Conservation (phyloP, 495 filamentous ascomycete species). For the Neurospora tetrasperma region DNA sequence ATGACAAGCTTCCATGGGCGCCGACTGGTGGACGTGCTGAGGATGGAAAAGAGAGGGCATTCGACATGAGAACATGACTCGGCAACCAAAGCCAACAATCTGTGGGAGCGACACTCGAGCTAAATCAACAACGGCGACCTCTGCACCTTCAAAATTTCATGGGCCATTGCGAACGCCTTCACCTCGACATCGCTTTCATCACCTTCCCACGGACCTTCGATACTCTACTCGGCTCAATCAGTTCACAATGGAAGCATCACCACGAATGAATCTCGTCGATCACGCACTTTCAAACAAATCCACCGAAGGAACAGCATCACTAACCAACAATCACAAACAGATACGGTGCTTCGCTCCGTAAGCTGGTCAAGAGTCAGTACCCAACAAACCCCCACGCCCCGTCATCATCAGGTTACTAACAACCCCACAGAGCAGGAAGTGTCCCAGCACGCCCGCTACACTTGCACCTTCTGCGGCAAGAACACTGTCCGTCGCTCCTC, state of each 20-base stretch:
- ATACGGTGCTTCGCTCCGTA: conserved; percentile 99
- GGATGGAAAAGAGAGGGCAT: background rate
- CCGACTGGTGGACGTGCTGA: background rate
- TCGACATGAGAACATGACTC: background rate
- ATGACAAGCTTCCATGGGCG: background rate
- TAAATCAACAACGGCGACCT: background rate
- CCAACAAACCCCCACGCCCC: background rate
- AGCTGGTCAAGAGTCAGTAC: conserved; percentile 78
- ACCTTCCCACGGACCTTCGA: background rate
- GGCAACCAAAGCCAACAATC: background rate
- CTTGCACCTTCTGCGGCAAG: conserved; percentile 93
- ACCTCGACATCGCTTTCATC: background rate
- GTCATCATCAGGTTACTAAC: conserved; percentile 2
- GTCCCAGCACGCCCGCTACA: conserved; percentile 89
- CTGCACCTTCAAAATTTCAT: background rate
- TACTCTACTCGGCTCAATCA: background rate
- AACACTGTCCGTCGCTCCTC: conserved; percentile 82
- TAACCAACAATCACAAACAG: conserved; percentile 23
- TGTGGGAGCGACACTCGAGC: background rate
- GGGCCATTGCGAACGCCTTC: background rate
- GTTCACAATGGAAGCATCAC: background rate
- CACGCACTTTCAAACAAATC: background rate
- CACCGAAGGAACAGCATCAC: conserved; percentile 2
- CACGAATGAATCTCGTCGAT: conserved; percentile 2
- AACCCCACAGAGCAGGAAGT: conserved; percentile 71